Base-by-base conservation (phyloP, 192 early-diverging fungal species). In the Podila minutissima region DNA sequence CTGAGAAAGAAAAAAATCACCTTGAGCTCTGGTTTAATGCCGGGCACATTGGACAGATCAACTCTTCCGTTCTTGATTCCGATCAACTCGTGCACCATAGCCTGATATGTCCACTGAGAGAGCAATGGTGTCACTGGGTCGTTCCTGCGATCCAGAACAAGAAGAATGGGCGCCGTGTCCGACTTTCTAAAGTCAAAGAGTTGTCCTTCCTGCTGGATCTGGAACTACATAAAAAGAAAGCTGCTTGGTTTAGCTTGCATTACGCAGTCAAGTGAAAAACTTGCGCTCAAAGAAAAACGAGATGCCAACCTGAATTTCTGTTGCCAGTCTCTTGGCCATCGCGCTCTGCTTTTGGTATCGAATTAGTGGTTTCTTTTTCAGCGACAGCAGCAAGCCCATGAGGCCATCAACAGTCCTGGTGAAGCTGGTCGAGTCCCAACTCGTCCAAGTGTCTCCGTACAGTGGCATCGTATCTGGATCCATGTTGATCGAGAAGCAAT, bases 51-150 rank as follows among this genome's bases (percentile, higher is more conserved):
- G 5, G 95, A 92, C 73, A 99, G 86, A 75, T 98, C 96, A 2
- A 99, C 95, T 37, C 96, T 86, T 35, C 96, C 96, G 74, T 98
- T 97, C 59, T 84, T 86, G 55, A 99, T 96, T 0, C 98, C 98
- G 60, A 98, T 88, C 63, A 97, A 84, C 69, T 98, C 98, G 82
- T 99, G 95, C 10, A 98, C 94, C 94, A 99, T 96, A 5, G 98
- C 97, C 72, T 99, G 97, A 74, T 99, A 99, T 6, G 97, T 99
- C 98, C 98, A 99, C 75, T 98, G 98, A 13, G 91, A 91, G 15
- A 99, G 87, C 19, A 99, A 83, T 13, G 98, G 97, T 0, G 97
- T 98, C 4, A 98, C 93, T 2, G 98, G 97, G 70, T 99, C 98
- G 76, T 97, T 96, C 33, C 95, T 89, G 35, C 98, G 93, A 83